phyloP scores from a whole-genome alignment of 2,329 filamentous ascomycete genomes.

The Penicillium hesseltinei region DNA sequence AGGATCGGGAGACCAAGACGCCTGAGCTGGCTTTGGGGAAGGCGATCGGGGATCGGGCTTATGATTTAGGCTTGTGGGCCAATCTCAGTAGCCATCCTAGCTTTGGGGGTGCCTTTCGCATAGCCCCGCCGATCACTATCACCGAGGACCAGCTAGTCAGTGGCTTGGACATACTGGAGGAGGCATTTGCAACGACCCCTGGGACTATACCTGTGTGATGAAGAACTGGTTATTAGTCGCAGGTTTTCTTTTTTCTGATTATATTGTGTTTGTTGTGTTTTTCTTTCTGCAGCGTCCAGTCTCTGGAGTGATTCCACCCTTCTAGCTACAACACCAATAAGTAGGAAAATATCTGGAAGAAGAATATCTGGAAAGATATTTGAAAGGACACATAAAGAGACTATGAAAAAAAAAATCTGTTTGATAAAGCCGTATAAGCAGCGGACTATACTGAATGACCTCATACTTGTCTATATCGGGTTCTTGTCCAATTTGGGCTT shows the following conservation, averaged over 20 bases:
- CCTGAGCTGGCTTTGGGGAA: conserved; percentile 51
- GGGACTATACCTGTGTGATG: background rate
- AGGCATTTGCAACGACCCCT: conserved; percentile 45
- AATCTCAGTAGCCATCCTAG: conserved; percentile 56
- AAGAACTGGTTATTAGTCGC: background rate
- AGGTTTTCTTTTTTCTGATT: background rate
- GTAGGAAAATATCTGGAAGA: background rate
- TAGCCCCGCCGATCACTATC: conserved; percentile 61
- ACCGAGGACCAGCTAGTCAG: conserved; percentile 50
- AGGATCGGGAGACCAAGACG: conserved; percentile 48
- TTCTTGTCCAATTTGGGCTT: background rate
- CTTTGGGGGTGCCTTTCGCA: conserved; percentile 58
- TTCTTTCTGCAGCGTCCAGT: background rate
- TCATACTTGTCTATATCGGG: background rate
- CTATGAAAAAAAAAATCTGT: too few species aligned
- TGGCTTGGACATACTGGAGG: conserved; percentile 57
- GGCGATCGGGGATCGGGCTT: conserved; percentile 49
- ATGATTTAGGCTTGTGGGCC: conserved; percentile 55
- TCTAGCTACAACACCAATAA: background rate
- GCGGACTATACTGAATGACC: background rate
- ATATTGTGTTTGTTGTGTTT: background rate
- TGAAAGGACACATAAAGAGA: background rate
- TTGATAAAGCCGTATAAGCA: too few species aligned
- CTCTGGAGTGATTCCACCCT: background rate
- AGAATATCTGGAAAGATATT: background rate